A percentile compares a stretch with the other conserved stretches of the same genome.
phyloP scores from a whole-genome alignment of 345 rosid species.

The Pistacia integerrima region DNA sequence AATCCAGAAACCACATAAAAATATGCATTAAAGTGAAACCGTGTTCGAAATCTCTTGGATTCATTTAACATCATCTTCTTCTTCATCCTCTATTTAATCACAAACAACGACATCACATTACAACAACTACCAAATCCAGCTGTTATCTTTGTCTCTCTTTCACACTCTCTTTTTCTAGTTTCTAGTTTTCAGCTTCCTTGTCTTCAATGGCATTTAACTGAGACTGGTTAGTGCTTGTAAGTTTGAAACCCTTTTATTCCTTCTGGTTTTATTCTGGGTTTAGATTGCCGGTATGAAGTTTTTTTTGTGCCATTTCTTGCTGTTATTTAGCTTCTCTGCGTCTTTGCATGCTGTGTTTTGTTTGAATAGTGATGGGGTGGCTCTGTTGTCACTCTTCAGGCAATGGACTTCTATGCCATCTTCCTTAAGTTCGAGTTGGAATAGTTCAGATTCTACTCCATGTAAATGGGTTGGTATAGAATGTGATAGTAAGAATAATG shows the following conservation, averaged over 20 bases:
- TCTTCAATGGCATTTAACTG: not conserved
- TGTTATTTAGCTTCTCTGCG: conserved; percentile 17
- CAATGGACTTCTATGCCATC: conserved; percentile 50
- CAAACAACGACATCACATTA: too few species aligned
- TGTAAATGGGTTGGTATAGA: conserved; percentile 66
- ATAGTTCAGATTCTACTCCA: conserved; percentile 48
- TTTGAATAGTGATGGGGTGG: conserved; percentile 49
- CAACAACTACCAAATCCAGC: too few species aligned
- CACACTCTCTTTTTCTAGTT: not conserved
- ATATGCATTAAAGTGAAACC: too few species aligned
- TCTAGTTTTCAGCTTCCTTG: not conserved
- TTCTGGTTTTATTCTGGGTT: not conserved
- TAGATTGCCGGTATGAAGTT: conserved; percentile 20
- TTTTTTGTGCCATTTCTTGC: conserved; percentile 7
- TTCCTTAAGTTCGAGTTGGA: conserved; percentile 52
- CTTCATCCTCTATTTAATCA: too few species aligned
- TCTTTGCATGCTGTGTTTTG: conserved; percentile 24
- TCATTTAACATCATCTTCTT: not conserved
- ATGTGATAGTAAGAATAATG: conserved; percentile 42
- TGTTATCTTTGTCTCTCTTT: not conserved
- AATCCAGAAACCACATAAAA: too few species aligned
- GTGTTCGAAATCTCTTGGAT: too few species aligned
- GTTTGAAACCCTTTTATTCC: not conserved
- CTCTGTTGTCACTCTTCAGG: conserved; percentile 54
- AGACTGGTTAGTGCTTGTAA: not conserved